Base-by-base conservation (phyloP, 169 alveolate species). In the Ophryocystis elektroscirrha region DNA sequence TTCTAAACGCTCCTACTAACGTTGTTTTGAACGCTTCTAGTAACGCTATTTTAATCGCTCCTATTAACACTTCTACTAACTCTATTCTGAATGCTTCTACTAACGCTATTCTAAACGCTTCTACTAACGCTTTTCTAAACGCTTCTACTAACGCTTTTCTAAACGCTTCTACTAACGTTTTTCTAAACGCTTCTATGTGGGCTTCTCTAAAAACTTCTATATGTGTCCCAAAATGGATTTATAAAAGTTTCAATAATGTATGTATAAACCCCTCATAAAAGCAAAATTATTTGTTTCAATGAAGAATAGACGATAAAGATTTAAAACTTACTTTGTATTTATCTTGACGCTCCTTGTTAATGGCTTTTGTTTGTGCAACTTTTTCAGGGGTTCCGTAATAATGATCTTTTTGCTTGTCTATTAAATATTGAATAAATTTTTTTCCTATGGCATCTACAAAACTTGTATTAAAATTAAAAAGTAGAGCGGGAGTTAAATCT, bases 401-500 rank as follows among this genome's bases (percentile, higher is more conserved):
- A 73, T 82, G 79, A 32, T 71, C 81, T 51, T 71, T 67, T 65
- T 82, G 92, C 22, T 64, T 65, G 24, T 64, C 66, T 38, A 60
- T 54, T 46, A 82, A 63, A 23, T 46, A 20, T 41, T 46, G 53
- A 38, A 25, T 27, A 58, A 82, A 61, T 62, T 71, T 76, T 32
- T 72, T 73, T 59, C 70, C 73, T 47, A 69, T 74, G 46, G 60
- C 67, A 22, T 80, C 68, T 51, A 76, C 83, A 59, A 69, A 69
- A 6, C 9, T 30, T 20, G 58, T 56, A 27, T 39, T 32, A 65
- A 65, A 65, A 46, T 76, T 79, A 73, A 83, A 83, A 36, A 75
- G 74, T 43, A 83, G 71, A 23, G 86, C 73, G 1, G 93, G 93
- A n/a, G n/a, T n/a, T n/a, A n/a, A n/a, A n/a, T n/a, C 69, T 19